Evolutionary conservation across 257 asterid species (phyloP).

Genomic region (Craterostigma plantagineum): DNA sequence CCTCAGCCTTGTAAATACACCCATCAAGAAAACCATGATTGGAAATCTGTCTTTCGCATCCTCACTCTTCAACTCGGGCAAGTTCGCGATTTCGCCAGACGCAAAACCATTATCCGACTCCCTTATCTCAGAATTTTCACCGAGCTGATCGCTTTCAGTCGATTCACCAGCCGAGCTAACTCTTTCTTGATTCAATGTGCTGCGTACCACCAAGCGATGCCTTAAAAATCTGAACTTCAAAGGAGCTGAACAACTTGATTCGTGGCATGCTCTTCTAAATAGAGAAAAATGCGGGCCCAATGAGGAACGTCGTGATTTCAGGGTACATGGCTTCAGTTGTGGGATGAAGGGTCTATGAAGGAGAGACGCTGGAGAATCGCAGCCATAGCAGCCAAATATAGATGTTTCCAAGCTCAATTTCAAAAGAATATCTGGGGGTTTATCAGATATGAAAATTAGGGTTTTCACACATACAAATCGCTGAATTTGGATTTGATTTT

Average conservation of each 20-base stretch:
- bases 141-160: constrained; percentile 9
- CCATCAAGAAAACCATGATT: constrained; percentile 41
- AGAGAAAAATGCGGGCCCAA: constrained; percentile 8
- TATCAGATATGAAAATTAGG: too few species aligned
- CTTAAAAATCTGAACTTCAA: constrained; percentile 22
- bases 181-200: constrained; percentile 38
- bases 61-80: constrained; percentile 15
- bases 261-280: constrained; percentile 8
- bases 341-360: constrained; percentile 20
- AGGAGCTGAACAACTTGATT: constrained; percentile 8
- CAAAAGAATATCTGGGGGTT: too few species aligned
- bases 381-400: constrained; percentile 8
- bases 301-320: constrained; percentile 13
- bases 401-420: too few species aligned
- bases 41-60: constrained; percentile 35
- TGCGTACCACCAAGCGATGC: constrained; percentile 17
- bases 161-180: constrained; percentile 16
- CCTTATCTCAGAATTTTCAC: constrained; percentile 10
- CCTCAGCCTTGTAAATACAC: constrained; percentile 33
- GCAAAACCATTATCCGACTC: constrained; percentile 14
- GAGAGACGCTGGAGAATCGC: constrained; percentile 45
- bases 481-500: too few species aligned
- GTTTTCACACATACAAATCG: too few species aligned
- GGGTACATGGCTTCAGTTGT: constrained; percentile 15
- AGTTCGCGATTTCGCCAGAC: constrained; percentile 15